Base-by-base conservation (phyloP, 768 basidiomycete species). In the Ramaria rubella region DNA sequence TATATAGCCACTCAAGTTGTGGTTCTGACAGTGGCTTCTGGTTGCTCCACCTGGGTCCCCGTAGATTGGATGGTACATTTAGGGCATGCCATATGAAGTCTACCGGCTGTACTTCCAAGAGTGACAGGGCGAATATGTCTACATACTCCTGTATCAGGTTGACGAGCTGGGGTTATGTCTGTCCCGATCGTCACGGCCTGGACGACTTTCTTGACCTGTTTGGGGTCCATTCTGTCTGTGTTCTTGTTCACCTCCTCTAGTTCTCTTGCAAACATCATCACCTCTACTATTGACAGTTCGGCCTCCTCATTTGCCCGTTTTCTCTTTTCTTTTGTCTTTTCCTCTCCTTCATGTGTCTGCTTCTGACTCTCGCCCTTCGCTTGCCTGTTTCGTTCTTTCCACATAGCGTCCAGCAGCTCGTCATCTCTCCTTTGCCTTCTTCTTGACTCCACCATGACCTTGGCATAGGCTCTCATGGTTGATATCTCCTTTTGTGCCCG, bases 101-200 rank as follows among this genome's bases (percentile, higher is more conserved):
- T n/a, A n/a, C n/a, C n/a, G n/a, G n/a, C n/a, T n/a, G 49, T 1
- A 78, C 75, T 55, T 79, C 73, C 23, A 66, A 65, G 9, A 76
- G 59, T 0, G 71, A 68, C 1, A 76, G 59, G 4, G 73, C 73
- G 55, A 75, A 79, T 24, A 67, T 61, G 58, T 77, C 73, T 0
- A 75, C 73, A 52, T 65, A 75, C 45, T 69, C 56, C 36, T n/a
- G 11, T n/a, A 77, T 31, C 1, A 75, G 49, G 0, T 34, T 52
- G 0, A 44, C n/a, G 0, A 75, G 69, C 17, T 58, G 11, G 2
- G 11, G 14, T 3, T 59, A 52, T 49, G 52, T 77, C 72, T 0
- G 15, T 8, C 0, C 73, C 74, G 2, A 73, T 62, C 1, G 40
- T 49, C 9, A 70, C 56, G 3, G 46, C 46, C 5, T 50, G 21